Evolutionary conservation across 176 grass and related monocot species (phyloP).

Genomic region (Lolium multiflorum): DNA sequence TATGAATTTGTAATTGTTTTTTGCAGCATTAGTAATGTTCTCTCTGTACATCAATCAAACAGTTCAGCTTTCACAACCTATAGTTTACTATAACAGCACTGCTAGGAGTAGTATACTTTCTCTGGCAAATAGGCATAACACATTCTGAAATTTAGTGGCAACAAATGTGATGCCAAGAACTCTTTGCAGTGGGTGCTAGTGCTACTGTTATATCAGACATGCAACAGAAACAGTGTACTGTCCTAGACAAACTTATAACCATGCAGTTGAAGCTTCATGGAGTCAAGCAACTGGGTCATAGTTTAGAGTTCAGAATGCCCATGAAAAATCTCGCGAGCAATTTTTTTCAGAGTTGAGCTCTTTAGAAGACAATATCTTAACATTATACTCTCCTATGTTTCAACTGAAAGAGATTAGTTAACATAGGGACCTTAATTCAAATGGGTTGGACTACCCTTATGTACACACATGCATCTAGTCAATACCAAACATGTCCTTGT

Average conservation of each 20-base stretch:
- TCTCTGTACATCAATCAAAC: background rate
- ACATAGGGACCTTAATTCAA: background rate
- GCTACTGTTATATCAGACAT: background rate
- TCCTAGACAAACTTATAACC: background rate
- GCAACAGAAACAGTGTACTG: background rate
- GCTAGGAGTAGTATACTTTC: background rate
- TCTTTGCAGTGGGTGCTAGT: background rate
- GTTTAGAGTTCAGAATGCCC: constrained; percentile 10
- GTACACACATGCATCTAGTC: background rate
- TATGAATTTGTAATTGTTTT: background rate
- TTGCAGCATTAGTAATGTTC: background rate
- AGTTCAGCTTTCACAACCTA: background rate
- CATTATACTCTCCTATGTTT: background rate
- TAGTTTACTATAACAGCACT: background rate
- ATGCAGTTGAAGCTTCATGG: background rate
- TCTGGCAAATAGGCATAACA: background rate
- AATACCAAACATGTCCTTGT: constrained; percentile 14
- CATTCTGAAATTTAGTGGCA: background rate
- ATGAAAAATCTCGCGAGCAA: background rate
- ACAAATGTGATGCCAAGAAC: constrained; percentile 8
- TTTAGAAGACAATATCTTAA: no score
- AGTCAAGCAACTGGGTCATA: constrained; percentile 3
- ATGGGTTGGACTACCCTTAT: background rate
- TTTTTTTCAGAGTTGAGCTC: no score
- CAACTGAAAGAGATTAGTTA: background rate